Evolutionary conservation across 371 early-diverging fungal species (phyloP).

Genomic region (Mortierella sp.): DNA sequence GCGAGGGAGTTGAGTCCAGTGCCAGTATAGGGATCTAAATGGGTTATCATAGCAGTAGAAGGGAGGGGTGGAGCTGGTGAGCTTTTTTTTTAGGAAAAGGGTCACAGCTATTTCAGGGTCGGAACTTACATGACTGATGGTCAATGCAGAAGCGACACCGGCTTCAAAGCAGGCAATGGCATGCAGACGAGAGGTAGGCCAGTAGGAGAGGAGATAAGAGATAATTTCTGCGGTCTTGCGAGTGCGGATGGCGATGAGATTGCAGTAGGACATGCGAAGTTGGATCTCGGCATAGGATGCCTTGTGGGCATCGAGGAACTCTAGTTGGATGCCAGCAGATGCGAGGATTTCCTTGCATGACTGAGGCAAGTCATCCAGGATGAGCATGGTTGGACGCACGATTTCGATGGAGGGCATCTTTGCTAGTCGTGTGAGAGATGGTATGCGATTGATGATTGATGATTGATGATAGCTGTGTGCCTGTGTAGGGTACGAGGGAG

Average conservation of each 20-base stretch:
- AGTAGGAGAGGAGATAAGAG: constrained; percentile 53
- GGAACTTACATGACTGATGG: constrained; percentile 44
- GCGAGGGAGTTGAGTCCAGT: constrained; percentile 50
- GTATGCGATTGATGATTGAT: neutral
- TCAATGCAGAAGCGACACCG: constrained; percentile 51
- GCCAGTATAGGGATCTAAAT: constrained; percentile 46
- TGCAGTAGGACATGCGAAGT: constrained; percentile 54
- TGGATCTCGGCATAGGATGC: constrained; percentile 55
- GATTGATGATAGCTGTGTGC: too few relatives aligned
- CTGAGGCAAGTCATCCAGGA: constrained; percentile 54
- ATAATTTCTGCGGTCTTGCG: constrained; percentile 55
- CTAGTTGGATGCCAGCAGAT: constrained; percentile 48
- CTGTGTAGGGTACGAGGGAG: too few relatives aligned
- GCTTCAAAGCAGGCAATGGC: constrained; percentile 54
- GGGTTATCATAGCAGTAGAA: neutral
- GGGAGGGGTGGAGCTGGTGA: neutral
- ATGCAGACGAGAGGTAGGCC: constrained; percentile 54
- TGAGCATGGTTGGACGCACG: constrained; percentile 50
- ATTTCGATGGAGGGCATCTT: constrained; percentile 25
- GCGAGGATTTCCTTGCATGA: constrained; percentile 49
- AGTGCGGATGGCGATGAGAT: constrained; percentile 53
- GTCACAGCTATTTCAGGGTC: neutral
- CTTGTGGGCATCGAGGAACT: constrained; percentile 53
- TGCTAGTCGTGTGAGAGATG: neutral
- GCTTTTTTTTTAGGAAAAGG: neutral